Evolutionary conservation across 225 moss, liverwort and hornwort species (phyloP), one percentile per base, ranked within the genome.

Genomic region (Ulota crispa): DNA sequence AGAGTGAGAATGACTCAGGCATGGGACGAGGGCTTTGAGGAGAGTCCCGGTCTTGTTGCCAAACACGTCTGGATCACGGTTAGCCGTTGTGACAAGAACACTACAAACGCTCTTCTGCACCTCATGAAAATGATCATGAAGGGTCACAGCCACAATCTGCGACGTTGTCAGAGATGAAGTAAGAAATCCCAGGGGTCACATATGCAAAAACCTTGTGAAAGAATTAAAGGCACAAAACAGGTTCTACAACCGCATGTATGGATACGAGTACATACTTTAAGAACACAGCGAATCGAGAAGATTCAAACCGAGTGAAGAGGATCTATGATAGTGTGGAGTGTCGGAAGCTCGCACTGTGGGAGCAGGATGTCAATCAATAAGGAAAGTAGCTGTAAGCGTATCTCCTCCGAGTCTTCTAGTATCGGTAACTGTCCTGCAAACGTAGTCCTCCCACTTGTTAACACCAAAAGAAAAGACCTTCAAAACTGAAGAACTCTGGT

Each of bases 371-470:
- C 83, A 64, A 64, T 85, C 53, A 94, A 86, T 30, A 96, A 77
- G 36, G 91, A 88, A 73, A 94, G 82, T 11, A 96, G 86, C 75
- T 89, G 93, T 85, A 96, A 88, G 6, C 93, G 91, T 41, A 96
- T 85, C 77, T 94, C 96, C 83, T 96, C 94, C 0, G 93, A 96
- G 21, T 92, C 94, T 80, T 96, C 94, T 7, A 91, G 76, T 60
- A 94, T 81, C 34, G 94, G 94, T 61, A 81, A 73, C 83, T 94
- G 89, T 65, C 94, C 93, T 96, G 83, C 73, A 89, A 68, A 62
- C 47, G 77, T 12, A 61, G 47, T 39, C 75, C n/a, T 68, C 23
- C 79, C 78, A 81, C 39, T 30, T 60, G 26, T 70, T 73, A 60
- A 37, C 23, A 23, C 55, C 68, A 60, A 10, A 0, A 45, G 37